Evolutionary conservation across 148 eudicot species (phyloP).

Genomic region (Fagopyrum tataricum): DNA sequence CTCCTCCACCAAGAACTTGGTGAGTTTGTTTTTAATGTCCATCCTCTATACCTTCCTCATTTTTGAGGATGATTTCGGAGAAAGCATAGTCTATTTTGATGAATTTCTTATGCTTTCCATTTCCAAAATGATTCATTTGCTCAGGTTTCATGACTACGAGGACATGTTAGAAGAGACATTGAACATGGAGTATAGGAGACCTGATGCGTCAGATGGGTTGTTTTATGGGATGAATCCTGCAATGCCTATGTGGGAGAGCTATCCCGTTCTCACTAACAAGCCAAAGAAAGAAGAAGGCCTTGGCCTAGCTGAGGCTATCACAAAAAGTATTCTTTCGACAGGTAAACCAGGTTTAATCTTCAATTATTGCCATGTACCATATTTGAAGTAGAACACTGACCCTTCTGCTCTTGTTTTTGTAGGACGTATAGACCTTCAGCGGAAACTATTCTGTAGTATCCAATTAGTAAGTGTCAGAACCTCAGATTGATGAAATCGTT

Average conservation of each 20-base stretch:
- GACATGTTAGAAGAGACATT: slow-evolving; percentile 95
- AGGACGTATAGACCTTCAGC: slow-evolving; percentile 95
- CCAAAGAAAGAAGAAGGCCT: slow-evolving; percentile 70
- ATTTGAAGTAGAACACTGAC: neutral
- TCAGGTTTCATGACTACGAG: slow-evolving; percentile 84
- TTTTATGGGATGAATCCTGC: slow-evolving; percentile 54
- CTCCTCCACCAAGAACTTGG: slow-evolving; percentile 97
- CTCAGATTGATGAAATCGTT: neutral
- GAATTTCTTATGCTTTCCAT: neutral
- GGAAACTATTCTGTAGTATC: slow-evolving; percentile 94
- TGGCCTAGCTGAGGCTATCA: slow-evolving; percentile 96
- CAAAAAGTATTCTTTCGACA: slow-evolving; percentile 86
- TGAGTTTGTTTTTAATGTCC: slow-evolving; percentile 19
- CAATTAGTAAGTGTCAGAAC: slow-evolving; percentile 62
- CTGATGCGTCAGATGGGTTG: slow-evolving; percentile 57
- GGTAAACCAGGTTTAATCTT: slow-evolving; percentile 31
- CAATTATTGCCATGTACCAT: neutral
- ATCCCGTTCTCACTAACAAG: slow-evolving; percentile 51
- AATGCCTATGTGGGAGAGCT: slow-evolving; percentile 81
- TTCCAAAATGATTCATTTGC: neutral
- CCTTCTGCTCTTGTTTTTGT: slow-evolving; percentile 13
- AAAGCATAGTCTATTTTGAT: neutral
- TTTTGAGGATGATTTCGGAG: neutral
- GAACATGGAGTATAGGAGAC: slow-evolving; percentile 67
- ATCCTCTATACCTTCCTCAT: neutral